Conservation (phyloP, 805 yeast genomes). For the Brettanomyces sp. region DNA sequence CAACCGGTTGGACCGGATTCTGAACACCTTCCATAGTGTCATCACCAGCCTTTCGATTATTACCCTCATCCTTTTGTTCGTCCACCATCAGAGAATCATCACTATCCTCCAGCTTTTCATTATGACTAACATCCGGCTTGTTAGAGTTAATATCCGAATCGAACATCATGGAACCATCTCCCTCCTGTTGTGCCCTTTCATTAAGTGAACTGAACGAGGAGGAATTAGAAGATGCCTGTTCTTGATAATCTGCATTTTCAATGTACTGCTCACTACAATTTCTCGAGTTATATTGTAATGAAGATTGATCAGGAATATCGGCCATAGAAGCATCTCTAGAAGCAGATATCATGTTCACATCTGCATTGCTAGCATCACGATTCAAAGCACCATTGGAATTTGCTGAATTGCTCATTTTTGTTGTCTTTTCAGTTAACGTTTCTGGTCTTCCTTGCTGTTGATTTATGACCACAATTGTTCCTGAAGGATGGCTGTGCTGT, state of each 20-base stretch:
- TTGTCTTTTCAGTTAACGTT: neutral
- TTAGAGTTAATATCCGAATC: constrained; percentile 59
- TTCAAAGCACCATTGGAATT: too few relatives aligned
- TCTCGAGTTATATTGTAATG: constrained; percentile 2
- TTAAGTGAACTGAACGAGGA: neutral
- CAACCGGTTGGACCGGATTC: too few relatives aligned
- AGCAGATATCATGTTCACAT: neutral
- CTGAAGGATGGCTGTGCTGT: constrained; percentile 1
- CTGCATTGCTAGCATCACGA: neutral
- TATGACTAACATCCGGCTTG: neutral
- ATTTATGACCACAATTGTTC: constrained; percentile 1
- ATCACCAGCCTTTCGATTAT: too few relatives aligned
- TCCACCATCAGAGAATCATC: constrained; percentile 5
- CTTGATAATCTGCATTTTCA: constrained; percentile 6
- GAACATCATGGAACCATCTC: constrained; percentile 64
- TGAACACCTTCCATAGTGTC: too few relatives aligned
- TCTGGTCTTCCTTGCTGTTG: neutral
- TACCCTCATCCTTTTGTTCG: too few relatives aligned
- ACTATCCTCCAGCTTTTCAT: constrained; percentile 18
- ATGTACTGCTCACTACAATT: constrained; percentile 7
- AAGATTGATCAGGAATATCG: constrained; percentile 18
- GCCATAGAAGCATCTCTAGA: constrained; percentile 28
- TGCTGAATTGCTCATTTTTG: too few relatives aligned
- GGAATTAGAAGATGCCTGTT: neutral
- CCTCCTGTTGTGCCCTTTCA: neutral